A percentile compares a stretch with the other conserved stretches of the same genome.
These are phyloP conservation scores for Pseudomassariella vexata DNA, from an alignment of 2,329 filamentous ascomycete species.

Conservation along the genomic window DNA sequence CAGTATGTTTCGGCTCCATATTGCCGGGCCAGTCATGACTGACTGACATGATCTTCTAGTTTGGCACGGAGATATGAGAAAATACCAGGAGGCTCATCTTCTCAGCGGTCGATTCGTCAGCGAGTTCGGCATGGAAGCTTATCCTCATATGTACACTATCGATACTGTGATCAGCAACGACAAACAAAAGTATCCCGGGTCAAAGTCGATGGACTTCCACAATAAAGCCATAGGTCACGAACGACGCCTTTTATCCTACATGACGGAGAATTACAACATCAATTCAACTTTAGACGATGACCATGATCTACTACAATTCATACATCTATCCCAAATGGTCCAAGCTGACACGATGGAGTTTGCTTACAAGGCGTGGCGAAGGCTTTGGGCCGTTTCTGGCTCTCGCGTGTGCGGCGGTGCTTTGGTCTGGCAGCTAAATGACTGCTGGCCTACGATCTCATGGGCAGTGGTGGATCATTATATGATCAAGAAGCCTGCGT, in stretches of 20 bases:
- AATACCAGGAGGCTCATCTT: constrained; percentile 69
- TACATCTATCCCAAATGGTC: constrained; percentile 49
- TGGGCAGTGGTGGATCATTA: constrained; percentile 64
- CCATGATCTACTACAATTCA: constrained; percentile 37
- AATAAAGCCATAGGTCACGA: constrained; percentile 78
- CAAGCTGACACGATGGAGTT: constrained; percentile 47
- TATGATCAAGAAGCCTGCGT: constrained; percentile 20
- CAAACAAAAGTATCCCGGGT: constrained; percentile 57
- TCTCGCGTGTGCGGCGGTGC: constrained; percentile 57
- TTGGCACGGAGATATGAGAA: constrained; percentile 73
- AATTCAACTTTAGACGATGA: too few species aligned
- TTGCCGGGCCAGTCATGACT: too few species aligned
- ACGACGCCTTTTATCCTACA: constrained; percentile 66
- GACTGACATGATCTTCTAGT: constrained; percentile 29
- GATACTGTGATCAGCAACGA: constrained; percentile 53
- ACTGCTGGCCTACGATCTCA: constrained; percentile 62
- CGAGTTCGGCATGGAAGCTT: constrained; percentile 79
- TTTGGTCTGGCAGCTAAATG: constrained; percentile 65
- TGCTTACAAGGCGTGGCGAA: constrained; percentile 52
- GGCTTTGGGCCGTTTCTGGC: constrained; percentile 54
- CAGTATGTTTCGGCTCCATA: constrained; percentile 21
- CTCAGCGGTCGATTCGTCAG: constrained; percentile 72
- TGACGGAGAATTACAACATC: constrained; percentile 68
- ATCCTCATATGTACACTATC: constrained; percentile 69
- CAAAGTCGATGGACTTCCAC: constrained; percentile 70